A percentile compares a stretch with the other conserved stretches of the same genome.
Evolutionary conservation across 495 filamentous ascomycete genomes (phyloP).

Genomic region (Trichoderma parareesei): DNA sequence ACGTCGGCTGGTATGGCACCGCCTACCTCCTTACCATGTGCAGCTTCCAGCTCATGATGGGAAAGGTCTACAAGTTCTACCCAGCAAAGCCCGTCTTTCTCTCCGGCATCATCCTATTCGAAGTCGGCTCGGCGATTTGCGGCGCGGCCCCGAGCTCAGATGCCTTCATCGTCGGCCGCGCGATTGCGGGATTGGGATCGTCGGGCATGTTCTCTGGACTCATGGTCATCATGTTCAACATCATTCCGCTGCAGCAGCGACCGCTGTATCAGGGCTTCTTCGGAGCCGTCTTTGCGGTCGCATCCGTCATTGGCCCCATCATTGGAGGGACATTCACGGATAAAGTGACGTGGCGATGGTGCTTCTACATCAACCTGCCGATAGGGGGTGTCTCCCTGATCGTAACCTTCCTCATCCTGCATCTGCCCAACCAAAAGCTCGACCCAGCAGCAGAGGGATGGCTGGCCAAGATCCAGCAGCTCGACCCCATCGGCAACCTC

Average conservation of each 20-base stretch:
- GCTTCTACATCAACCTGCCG: conserved; percentile 68
- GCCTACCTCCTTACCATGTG: conserved; percentile 43
- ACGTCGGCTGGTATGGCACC: conserved; percentile 50
- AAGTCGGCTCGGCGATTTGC: conserved; percentile 44
- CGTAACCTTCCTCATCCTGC: conserved; percentile 48
- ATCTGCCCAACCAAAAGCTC: conserved; percentile 30
- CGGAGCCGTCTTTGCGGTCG: conserved; percentile 46
- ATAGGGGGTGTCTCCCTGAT: conserved; percentile 53
- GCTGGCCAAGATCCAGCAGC: conserved; percentile 39
- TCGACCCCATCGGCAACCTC: conserved; percentile 54
- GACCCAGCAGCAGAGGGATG: conserved; percentile 24
- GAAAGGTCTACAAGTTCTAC: conserved; percentile 43
- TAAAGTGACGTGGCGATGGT: conserved; percentile 66
- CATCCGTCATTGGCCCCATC: conserved; percentile 64
- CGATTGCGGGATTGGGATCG: conserved; percentile 46
- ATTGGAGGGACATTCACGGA: conserved; percentile 50
- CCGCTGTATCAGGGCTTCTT: conserved; percentile 31
- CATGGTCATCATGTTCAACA: conserved; percentile 34
- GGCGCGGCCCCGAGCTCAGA: conserved; percentile 41
- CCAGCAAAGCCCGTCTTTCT: conserved; percentile 36
- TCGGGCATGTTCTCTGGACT: conserved; percentile 34
- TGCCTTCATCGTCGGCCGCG: conserved; percentile 47
- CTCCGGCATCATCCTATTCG: conserved; percentile 33
- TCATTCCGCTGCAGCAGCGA: conserved; percentile 35
- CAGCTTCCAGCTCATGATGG: conserved; percentile 37